Evolutionary conservation across 306 rosid species (phyloP).

Genomic region (Corylus heterophylla): DNA sequence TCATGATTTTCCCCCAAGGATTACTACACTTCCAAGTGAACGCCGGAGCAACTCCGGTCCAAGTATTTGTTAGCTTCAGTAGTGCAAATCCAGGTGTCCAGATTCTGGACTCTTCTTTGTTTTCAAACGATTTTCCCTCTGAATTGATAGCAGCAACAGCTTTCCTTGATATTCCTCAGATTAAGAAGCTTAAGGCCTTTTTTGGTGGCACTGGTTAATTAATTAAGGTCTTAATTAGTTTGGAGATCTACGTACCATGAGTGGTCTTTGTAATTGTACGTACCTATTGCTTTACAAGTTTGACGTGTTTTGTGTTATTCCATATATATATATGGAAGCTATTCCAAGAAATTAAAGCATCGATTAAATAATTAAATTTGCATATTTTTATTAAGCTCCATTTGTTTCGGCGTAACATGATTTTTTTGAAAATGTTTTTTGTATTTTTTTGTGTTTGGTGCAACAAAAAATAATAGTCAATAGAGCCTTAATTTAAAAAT

Average conservation of each 20-base stretch:
- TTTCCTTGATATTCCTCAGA: slow-evolving; percentile 53
- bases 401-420: no score
- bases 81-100: slow-evolving; percentile 77
- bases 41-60: slow-evolving; percentile 23
- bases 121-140: slow-evolving; percentile 54
- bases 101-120: slow-evolving; percentile 69
- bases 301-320: no score
- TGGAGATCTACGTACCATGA: not conserved
- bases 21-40: slow-evolving; percentile 78
- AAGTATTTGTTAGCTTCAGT: slow-evolving; percentile 54
- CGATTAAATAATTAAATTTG: no score
- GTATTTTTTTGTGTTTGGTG: no score
- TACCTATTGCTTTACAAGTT: no score
- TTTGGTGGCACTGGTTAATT: slow-evolving; percentile 67
- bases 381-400: no score
- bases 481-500: no score
- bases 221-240: no score
- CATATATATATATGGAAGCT: no score
- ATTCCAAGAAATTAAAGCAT: no score
- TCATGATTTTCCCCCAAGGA: slow-evolving; percentile 53
- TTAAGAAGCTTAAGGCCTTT: slow-evolving; percentile 84
- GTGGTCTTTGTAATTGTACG: not conserved
- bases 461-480: no score
- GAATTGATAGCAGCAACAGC: slow-evolving; percentile 43
- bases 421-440: no score